These are phyloP conservation scores for Chaetomium sp. DNA, from an alignment of 2,329 filamentous ascomycete species.

Conservation along the genomic window DNA sequence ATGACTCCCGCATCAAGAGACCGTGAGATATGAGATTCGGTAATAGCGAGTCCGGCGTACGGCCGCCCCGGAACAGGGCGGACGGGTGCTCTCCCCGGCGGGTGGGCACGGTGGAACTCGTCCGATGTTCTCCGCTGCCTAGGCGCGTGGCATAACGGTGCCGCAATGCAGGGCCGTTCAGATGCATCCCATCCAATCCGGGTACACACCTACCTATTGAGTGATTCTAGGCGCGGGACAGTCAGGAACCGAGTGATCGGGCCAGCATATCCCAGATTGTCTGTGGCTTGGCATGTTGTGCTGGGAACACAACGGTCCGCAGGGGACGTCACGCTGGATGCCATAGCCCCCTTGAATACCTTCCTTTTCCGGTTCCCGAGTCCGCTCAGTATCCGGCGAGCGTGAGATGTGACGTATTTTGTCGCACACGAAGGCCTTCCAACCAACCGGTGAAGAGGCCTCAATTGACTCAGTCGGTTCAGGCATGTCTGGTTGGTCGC, in stretches of 20 bases:
- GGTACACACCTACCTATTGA: not conserved
- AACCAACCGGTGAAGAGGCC: conserved; percentile 6
- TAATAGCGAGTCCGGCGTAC: not conserved
- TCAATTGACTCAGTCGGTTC: conserved; percentile 8
- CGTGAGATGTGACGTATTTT: conserved; percentile 25
- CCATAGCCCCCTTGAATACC: conserved; percentile 19
- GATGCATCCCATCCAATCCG: not conserved
- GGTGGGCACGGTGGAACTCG: not conserved
- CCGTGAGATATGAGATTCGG: not conserved
- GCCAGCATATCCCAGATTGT: not conserved
- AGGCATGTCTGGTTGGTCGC: conserved; percentile 11
- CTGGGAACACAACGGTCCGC: conserved; percentile 8
- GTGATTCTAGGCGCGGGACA: not conserved
- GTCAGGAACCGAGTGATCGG: conserved; percentile 17
- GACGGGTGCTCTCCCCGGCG: not conserved
- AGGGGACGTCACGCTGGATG: conserved; percentile 17
- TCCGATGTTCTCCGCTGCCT: conserved; percentile 18
- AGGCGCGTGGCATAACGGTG: conserved; percentile 15
- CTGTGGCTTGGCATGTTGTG: conserved; percentile 10
- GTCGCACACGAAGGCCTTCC: not conserved
- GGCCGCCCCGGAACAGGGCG: not conserved
- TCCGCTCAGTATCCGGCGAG: not conserved
- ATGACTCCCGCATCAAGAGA: not conserved
- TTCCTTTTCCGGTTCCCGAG: conserved; percentile 4
- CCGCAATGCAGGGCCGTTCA: conserved; percentile 10